Base-by-base conservation (phyloP, 805 yeast genomes). In the Monosporozyma unispora region DNA sequence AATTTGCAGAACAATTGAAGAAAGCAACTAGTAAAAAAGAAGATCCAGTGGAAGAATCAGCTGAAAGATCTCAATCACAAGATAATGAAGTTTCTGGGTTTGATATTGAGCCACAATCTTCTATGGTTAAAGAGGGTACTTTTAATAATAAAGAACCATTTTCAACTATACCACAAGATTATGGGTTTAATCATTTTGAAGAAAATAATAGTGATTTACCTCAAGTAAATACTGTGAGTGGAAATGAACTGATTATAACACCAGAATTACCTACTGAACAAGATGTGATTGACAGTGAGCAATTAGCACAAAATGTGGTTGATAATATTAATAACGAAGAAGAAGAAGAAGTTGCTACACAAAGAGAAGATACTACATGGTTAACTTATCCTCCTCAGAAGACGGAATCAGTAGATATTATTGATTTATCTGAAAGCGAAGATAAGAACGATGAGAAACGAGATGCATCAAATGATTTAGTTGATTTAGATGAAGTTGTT, bases 1-100 rank as follows among this genome's bases (percentile, higher is more conserved):
- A 60, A 7, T 67, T 73, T 50, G 74, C 74, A 1, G 59, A 71
- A 23, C 67, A 67, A 35, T 57, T 72, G 46, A 64, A 51, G 18
- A 53, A 50, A n/a, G 59, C 61, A 0, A 43, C 54, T 11, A 49
- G 52, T 23, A 51, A 53, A 2, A 18, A 35, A 18, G 22, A 35
- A 8, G 12, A 9, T 8, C 1, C 39, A 35, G 14, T 9, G 7
- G 39, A 35, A 18, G 5, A 11, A 29, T 29, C 33, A 29, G n/a
- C n/a, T n/a, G n/a, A n/a, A n/a, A n/a, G n/a, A n/a, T n/a, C n/a
- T n/a, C n/a, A n/a, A n/a, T n/a, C n/a, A 9, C 33, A 29, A 29
- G 33, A 35, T 11, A 21, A 4, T 11, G 42, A 22, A 6, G 5
- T 4, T 5, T 21, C 28, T 3, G n/a, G 16, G 8, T 39, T 39